Evolutionary conservation across 768 basidiomycete genomes (phyloP).

Genomic region (Panellus pusillus): DNA sequence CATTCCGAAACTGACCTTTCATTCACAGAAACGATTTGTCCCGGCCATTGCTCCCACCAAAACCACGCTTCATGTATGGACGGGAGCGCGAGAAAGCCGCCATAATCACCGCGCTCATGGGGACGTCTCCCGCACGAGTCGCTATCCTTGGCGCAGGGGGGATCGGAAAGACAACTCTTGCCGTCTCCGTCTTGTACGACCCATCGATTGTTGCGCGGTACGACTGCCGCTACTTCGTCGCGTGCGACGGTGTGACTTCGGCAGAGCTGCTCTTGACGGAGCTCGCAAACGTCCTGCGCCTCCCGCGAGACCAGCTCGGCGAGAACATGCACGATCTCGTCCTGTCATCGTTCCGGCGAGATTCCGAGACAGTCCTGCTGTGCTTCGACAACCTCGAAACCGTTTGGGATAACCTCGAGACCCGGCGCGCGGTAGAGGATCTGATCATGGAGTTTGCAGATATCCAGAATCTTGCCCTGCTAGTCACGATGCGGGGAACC

Average conservation of each 20-base stretch:
- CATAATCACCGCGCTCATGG: conserved; percentile 10
- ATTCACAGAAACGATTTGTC: neutral
- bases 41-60: conserved; percentile 15
- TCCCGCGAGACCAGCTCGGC: conserved; percentile 20
- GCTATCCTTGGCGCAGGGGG: conserved; percentile 20
- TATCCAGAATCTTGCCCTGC: conserved; percentile 12
- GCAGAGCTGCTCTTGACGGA: conserved; percentile 22
- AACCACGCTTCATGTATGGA: conserved; percentile 20
- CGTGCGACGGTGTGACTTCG: conserved; percentile 21
- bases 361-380: neutral
- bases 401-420: conserved; percentile 14
- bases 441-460: conserved; percentile 16
- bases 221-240: conserved; percentile 20
- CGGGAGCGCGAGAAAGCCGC: conserved; percentile 13
- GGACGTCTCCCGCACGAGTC: conserved; percentile 9
- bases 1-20: neutral
- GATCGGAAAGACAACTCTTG: conserved; percentile 20
- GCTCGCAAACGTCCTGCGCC: conserved; percentile 21
- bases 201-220: conserved; percentile 10
- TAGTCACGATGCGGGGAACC: conserved; percentile 21
- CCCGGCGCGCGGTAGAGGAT: conserved; percentile 16
- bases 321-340: conserved; percentile 22
- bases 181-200: conserved; percentile 15
- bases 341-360: conserved; percentile 12
- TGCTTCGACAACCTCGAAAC: conserved; percentile 24